Conservation (phyloP, 2,329 filamentous ascomycete species). For the Neurospora sp. region DNA sequence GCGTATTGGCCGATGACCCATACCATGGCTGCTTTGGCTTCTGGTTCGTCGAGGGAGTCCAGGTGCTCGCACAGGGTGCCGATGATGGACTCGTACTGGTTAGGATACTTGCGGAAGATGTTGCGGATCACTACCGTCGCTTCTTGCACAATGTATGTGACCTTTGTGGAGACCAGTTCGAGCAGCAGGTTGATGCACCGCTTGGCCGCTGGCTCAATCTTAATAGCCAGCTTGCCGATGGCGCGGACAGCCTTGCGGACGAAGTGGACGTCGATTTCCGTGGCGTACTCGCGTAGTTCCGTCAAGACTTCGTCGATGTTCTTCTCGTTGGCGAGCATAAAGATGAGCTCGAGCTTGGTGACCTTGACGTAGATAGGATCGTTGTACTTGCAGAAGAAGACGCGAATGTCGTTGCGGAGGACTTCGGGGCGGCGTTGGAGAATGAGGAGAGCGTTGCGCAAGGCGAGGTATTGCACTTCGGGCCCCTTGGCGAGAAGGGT, state of each 20-base stretch:
- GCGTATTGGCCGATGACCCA: conserved; percentile 99
- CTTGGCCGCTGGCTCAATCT: conserved; percentile 88
- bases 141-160: conserved; percentile 98
- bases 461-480: conserved; percentile 94
- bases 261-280: conserved; percentile 97
- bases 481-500: conserved; percentile 92
- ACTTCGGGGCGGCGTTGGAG: conserved; percentile 89
- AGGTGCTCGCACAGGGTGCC: conserved; percentile 91
- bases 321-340: conserved; percentile 92
- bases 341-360: conserved; percentile 95
- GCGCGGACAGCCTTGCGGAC: conserved; percentile 95
- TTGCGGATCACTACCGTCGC: conserved; percentile 97
- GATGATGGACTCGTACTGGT: conserved; percentile 98
- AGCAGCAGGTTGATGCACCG: conserved; percentile 88
- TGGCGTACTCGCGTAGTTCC: conserved; percentile 91
- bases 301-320: conserved; percentile 95
- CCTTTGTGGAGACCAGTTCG: conserved; percentile 92
- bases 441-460: conserved; percentile 89
- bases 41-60: conserved; percentile 91
- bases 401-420: conserved; percentile 87
- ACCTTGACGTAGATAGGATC: conserved; percentile 99
- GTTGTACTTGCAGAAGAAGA: conserved; percentile 99
- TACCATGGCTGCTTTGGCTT: conserved; percentile 97
- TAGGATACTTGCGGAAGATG: conserved; percentile 98
- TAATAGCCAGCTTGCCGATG: conserved; percentile 96